These are phyloP conservation scores for Sarcodon sp. DNA, from an alignment of 768 basidiomycete genomes.

Conservation along the genomic window DNA sequence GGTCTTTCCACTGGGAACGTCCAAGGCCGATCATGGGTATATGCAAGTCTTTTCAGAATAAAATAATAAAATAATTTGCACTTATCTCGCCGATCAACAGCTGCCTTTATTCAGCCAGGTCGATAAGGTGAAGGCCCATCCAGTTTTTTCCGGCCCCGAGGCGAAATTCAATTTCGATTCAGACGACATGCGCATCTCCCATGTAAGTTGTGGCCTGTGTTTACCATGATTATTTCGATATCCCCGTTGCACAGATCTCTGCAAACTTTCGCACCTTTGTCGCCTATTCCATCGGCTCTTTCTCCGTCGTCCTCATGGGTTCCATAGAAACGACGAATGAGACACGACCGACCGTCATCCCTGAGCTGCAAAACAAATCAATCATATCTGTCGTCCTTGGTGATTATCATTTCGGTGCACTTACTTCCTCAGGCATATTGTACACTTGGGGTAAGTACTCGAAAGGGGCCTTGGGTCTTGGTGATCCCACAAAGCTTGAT, in stretches of 20 bases:
- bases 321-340: constrained; percentile 23
- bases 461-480: constrained; percentile 75
- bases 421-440: constrained; percentile 65
- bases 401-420: constrained; percentile 85
- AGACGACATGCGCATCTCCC: constrained; percentile 51
- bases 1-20: constrained; percentile 28
- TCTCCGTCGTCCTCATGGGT: constrained; percentile 69
- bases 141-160: constrained; percentile 24
- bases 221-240: constrained; percentile 3
- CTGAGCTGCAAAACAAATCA: constrained; percentile 58
- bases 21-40: constrained; percentile 44
- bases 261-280: constrained; percentile 77
- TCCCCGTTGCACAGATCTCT: constrained; percentile 43
- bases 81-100: constrained; percentile 21
- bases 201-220: constrained; percentile 35
- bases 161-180: constrained; percentile 20
- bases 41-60: constrained; percentile 33
- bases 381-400: constrained; percentile 86
- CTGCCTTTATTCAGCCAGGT: constrained; percentile 65
- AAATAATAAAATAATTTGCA: neutral
- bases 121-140: constrained; percentile 30
- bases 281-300: constrained; percentile 61
- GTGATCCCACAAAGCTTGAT: constrained; percentile 47
- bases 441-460: constrained; percentile 76
- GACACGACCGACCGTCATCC: constrained; percentile 30